Evolutionary conservation across 2,329 filamentous ascomycete genomes (phyloP).

Genomic region (Alternaria consortialis): DNA sequence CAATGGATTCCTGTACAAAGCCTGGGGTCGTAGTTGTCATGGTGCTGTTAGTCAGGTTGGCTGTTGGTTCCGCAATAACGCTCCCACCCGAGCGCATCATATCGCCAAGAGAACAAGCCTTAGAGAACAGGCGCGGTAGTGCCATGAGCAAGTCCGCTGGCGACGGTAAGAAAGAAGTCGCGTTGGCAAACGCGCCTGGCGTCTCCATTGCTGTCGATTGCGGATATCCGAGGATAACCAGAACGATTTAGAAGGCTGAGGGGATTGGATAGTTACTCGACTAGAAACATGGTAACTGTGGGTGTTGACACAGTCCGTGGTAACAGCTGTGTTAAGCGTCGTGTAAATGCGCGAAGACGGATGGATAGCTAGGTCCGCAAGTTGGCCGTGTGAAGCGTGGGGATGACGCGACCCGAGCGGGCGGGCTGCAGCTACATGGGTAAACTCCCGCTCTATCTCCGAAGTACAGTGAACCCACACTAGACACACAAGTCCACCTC

Average conservation of each 20-base stretch:
- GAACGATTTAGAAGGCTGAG: neutral
- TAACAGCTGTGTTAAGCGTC: neutral
- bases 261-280: conserved; percentile 1
- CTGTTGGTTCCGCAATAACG: conserved; percentile 68
- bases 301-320: neutral
- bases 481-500: neutral
- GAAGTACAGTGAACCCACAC: neutral
- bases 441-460: conserved; percentile 11
- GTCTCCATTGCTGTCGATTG: conserved; percentile 32
- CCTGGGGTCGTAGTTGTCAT: conserved; percentile 46
- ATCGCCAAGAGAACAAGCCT: conserved; percentile 71
- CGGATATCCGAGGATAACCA: conserved; percentile 20
- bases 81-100: conserved; percentile 65
- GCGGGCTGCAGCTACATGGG: conserved; percentile 1
- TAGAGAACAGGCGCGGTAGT: conserved; percentile 74
- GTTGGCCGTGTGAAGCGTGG: conserved; percentile 14
- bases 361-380: conserved; percentile 9
- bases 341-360: neutral
- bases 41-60: conserved; percentile 53
- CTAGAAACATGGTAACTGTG: conserved; percentile 9
- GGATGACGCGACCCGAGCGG: conserved; percentile 17
- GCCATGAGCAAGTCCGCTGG: conserved; percentile 74
- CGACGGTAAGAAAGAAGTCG: conserved; percentile 61
- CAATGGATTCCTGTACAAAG: conserved; percentile 56
- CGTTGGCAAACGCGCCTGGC: conserved; percentile 41